Evolutionary conservation across 78 protist species (phyloP).

Genomic region (Emiliania huxleyi): DNA sequence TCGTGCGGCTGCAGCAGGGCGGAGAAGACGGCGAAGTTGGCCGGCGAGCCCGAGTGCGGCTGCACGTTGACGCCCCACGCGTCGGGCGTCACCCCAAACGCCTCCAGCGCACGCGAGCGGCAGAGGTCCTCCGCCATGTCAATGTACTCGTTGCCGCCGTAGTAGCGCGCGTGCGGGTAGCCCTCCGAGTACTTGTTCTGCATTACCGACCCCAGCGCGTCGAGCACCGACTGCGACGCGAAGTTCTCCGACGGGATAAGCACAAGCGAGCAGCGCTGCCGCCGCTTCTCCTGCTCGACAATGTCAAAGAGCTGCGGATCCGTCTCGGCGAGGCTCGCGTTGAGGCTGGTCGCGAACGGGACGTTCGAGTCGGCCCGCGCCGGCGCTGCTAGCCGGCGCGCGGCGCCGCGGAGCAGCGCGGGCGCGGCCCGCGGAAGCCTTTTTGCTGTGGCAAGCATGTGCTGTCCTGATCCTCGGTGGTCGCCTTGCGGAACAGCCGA

Average conservation of each 20-base stretch:
- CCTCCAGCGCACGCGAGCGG: constrained; percentile 90
- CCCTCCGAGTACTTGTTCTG: constrained; percentile 99
- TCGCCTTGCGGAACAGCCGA: too few relatives aligned
- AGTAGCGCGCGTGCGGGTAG: constrained; percentile 86
- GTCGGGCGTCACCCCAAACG: constrained; percentile 67
- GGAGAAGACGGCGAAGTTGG: constrained; percentile 93
- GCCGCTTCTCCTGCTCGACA: constrained; percentile 85
- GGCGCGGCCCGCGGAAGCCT: too few relatives aligned
- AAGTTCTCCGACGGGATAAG: constrained; percentile 95
- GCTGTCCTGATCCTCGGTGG: too few relatives aligned
- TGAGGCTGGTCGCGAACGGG: too few relatives aligned
- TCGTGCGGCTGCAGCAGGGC: constrained; percentile 95
- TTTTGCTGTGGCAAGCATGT: too few relatives aligned
- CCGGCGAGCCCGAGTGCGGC: constrained; percentile 81
- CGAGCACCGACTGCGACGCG: constrained; percentile 86
- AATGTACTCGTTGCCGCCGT: constrained; percentile 97
- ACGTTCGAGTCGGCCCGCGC: too few relatives aligned
- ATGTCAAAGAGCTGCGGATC: constrained; percentile 90
- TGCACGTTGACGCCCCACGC: constrained; percentile 99
- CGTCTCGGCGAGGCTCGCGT: too few relatives aligned
- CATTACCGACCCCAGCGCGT: constrained; percentile 94
- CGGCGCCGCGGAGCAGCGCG: too few relatives aligned
- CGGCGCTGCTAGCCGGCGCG: too few relatives aligned
- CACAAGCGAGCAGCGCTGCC: constrained; percentile 96
- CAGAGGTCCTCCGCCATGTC: constrained; percentile 89